These are phyloP conservation scores for Fonsecaea pedrosoi DNA, from an alignment of 2,329 filamentous ascomycete species.

Conservation along the genomic window DNA sequence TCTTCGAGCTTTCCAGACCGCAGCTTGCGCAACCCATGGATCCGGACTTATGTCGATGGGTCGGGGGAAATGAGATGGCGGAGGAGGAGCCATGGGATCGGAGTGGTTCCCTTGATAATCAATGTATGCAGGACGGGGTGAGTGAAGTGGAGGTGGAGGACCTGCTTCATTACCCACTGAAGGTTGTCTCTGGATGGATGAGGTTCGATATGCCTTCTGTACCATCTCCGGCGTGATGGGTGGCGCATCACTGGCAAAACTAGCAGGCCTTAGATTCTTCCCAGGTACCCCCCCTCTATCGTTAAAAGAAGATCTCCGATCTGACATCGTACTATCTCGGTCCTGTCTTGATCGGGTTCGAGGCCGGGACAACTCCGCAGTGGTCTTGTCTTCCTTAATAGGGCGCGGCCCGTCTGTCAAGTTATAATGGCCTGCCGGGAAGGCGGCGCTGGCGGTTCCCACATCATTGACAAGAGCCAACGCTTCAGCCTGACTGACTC, in stretches of 20 bases:
- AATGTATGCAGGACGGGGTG: constrained; percentile 34
- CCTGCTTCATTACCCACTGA: constrained; percentile 18
- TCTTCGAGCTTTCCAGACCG: constrained; percentile 32
- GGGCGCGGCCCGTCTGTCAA: constrained; percentile 29
- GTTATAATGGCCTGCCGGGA: constrained; percentile 37
- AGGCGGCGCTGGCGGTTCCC: constrained; percentile 29
- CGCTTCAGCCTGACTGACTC: constrained; percentile 26
- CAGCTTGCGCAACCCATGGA: constrained; percentile 36
- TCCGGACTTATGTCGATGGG: constrained; percentile 35
- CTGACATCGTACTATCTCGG: constrained; percentile 14
- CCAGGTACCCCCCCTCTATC: constrained; percentile 39
- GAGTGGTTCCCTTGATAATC: constrained; percentile 27
- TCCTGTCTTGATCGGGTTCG: constrained; percentile 33
- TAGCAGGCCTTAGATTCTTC: constrained; percentile 32
- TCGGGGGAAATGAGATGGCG: constrained; percentile 39
- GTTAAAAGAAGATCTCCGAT: constrained; percentile 34
- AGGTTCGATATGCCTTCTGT: constrained; percentile 32
- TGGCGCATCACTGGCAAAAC: constrained; percentile 35
- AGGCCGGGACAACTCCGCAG: constrained; percentile 30
- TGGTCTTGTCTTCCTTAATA: constrained; percentile 39
- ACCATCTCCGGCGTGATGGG: constrained; percentile 36
- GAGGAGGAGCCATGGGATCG: constrained; percentile 33
- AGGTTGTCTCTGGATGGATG: constrained; percentile 27
- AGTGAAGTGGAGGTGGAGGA: constrained; percentile 39
- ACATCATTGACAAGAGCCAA: constrained; percentile 34